These are phyloP conservation scores for Venturia effusa DNA, from an alignment of 2,329 filamentous ascomycete genomes.

Conservation along the genomic window DNA sequence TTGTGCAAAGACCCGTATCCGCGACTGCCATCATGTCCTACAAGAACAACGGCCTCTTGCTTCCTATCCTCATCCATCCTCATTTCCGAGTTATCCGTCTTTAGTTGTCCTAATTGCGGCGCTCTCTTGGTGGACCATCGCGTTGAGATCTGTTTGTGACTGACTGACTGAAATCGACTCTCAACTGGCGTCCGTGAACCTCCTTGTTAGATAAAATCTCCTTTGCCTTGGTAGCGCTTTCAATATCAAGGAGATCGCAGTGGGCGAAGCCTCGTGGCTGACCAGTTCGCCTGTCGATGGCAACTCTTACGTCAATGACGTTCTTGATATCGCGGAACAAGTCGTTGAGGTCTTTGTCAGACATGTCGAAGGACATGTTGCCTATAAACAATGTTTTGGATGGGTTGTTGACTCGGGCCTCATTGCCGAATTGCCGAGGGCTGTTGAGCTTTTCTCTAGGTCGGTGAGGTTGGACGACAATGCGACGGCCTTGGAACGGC, in stretches of 20 bases:
- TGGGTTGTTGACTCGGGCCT: constrained; percentile 31
- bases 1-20: neutral
- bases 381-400: constrained; percentile 68
- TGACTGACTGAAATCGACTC: constrained; percentile 48
- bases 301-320: constrained; percentile 66
- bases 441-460: constrained; percentile 16
- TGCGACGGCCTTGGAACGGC: constrained; percentile 51
- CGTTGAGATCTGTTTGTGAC: neutral
- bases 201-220: constrained; percentile 44
- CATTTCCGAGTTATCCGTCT: neutral
- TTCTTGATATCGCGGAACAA: constrained; percentile 62
- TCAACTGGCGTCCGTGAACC: constrained; percentile 56
- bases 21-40: neutral
- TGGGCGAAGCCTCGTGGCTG: constrained; percentile 77
- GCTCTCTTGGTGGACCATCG: neutral
- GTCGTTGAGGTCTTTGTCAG: constrained; percentile 69
- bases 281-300: constrained; percentile 70
- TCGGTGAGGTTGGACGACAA: constrained; percentile 50
- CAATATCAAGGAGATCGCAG: constrained; percentile 62
- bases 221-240: constrained; percentile 51
- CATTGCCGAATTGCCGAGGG: neutral
- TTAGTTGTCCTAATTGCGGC: neutral
- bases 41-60: neutral
- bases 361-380: constrained; percentile 79
- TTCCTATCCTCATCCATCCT: neutral